Evolutionary conservation across 805 yeast genomes (phyloP), one percentile per base, ranked within the genome.

Genomic region (Grigorovia jiainica): DNA sequence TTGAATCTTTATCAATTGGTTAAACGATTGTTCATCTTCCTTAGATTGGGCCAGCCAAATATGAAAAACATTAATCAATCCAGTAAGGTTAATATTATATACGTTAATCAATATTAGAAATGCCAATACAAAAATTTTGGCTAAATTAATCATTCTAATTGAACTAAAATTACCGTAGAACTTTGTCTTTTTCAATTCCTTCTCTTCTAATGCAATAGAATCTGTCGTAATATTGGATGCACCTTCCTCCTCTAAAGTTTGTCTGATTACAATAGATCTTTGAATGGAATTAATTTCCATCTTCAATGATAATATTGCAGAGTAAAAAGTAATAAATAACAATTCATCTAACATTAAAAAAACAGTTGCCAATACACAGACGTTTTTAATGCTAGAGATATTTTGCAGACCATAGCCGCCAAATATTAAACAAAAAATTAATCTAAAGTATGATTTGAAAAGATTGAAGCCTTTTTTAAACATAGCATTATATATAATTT

Each of bases 201-300:
- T 35, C 77, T 35, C 35, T 3, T 25, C 33, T 5, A 11, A n/a
- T 11, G 19, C 21, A 4, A 32, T 11, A 9, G 18, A 32, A 13
- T 7, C 20, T 17, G 36, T 15, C 5, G 41, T 34, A 11, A 34
- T n/a, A 13, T 75, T 35, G 82, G 39, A 72, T 27, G 89, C 74
- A 13, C 97, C 97, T 54, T 92, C 98, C 59, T 92, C 98, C 66
- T 89, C 92, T 49, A 90, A 70, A 19, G 85, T 87, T 46, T 76
- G 78, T 56, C 81, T 79, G 57, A 87, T 74, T 41, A 78, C 75
- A 44, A 85, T 78, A 34, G 87, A 81, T 49, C 87, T 77, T 64
- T 89, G 86, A 42, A 92, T 92, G 46, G 84, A 71, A 58, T 76
- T 78, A 59, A 90, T 86, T 64, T 92, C 96, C 39, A 90, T 78